Percentiles rank a stretch among this genome's conserved stretches.
phyloP scores from a whole-genome alignment of 306 rosid genomes.

The Aeschynomene evenia region DNA sequence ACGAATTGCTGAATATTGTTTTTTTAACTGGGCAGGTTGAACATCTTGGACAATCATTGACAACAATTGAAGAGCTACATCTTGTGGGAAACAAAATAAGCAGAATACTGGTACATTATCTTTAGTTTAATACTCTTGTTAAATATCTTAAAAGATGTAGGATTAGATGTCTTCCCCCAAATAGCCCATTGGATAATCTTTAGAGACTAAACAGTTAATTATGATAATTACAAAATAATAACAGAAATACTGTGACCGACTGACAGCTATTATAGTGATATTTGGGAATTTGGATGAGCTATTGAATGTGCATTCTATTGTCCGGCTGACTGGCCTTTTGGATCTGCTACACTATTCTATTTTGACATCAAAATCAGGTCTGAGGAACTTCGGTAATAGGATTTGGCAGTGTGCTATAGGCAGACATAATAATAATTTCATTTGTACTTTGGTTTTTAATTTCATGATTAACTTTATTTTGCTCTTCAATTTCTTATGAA shows the following conservation, averaged over 20 bases:
- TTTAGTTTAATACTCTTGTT: conserved; percentile 24
- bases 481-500: not conserved
- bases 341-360: conserved; percentile 8
- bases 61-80: conserved; percentile 85
- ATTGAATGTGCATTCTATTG: conserved; percentile 11
- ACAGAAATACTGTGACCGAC: not conserved
- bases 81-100: conserved; percentile 80
- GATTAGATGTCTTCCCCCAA: conserved; percentile 4
- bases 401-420: conserved; percentile 2
- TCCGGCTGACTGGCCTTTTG: conserved; percentile 19
- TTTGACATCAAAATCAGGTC: conserved; percentile 11
- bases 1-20: conserved; percentile 28
- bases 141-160: not conserved
- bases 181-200: conserved; percentile 13
- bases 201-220: not conserved
- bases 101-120: conserved; percentile 54
- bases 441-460: conserved; percentile 5
- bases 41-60: conserved; percentile 55
- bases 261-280: not conserved
- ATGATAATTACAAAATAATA: not conserved
- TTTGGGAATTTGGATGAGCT: conserved; percentile 16
- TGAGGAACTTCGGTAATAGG: not conserved
- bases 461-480: conserved; percentile 1
- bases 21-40: conserved; percentile 65
- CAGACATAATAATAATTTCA: not conserved